Base-by-base conservation (phyloP, 2,329 filamentous ascomycete genomes). In the Xylaria arbuscula region DNA sequence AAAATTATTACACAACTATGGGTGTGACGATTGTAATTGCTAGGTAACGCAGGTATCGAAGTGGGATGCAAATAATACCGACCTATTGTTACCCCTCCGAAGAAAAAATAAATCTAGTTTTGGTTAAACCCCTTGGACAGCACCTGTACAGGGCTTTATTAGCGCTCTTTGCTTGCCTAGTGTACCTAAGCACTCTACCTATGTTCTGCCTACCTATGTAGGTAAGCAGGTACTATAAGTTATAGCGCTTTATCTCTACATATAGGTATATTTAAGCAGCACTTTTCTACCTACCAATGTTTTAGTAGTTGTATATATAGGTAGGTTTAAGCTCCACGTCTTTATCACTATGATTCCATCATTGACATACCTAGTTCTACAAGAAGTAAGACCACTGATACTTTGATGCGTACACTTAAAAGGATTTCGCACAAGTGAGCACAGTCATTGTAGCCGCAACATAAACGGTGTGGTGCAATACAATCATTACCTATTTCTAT, bases 21-120 rank as follows among this genome's bases (percentile, higher is more conserved):
- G 63, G 40, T 6, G 53, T 60, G 47, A 28, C 54, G 59, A 60
- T 59, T 54, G 57, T 53, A 28, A 38, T 62, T 38, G 34, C 34
- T 22, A 40, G 51, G 58, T 28, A 28, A 28, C 28, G 64, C n/a
- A n/a, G n/a, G n/a, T 51, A 34, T 45, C 4, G 28, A 42, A 50
- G 17, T 36, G 34, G 57, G 34, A 62, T 24, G n/a, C 10, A 47
- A 28, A 28, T 28, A 28, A 28, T 28, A 28, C 28, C 13, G 4
- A 7, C n/a, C 17, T 36, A 55, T 53, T 38, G 63, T 22, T 34
- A 15, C 45, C 36, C 19, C 34, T 22, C 22, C 5, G 15, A 59
- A 40, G 42, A 53, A 59, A 47, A 48, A 55, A 36, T 34, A n/a
- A n/a, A n/a, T 36, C 55, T 38, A 53, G 48, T 24, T 10, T 50